phyloP scores from a whole-genome alignment of 2,329 filamentous ascomycete genomes.

The Fusarium sp. region DNA sequence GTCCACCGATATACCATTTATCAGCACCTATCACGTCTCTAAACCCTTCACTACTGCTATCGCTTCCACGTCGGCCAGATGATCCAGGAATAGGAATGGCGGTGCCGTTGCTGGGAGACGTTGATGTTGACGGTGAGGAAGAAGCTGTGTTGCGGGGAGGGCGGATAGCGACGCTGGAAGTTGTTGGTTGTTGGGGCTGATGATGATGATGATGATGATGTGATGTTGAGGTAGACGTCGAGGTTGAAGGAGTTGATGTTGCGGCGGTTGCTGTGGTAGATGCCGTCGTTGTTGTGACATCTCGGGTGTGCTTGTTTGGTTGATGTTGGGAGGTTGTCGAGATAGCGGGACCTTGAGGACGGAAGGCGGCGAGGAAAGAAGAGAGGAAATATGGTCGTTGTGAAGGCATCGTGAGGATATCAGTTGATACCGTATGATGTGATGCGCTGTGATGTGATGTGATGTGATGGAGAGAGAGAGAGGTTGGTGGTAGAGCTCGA shows the following conservation, averaged over 20 bases:
- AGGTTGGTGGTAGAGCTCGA: background rate
- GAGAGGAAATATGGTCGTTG: conserved; percentile 68
- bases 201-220: conserved; percentile 37
- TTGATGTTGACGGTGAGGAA: conserved; percentile 30
- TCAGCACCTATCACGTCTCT: conserved; percentile 77
- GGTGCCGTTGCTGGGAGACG: conserved; percentile 33
- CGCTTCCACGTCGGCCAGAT: conserved; percentile 72
- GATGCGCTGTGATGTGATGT: background rate
- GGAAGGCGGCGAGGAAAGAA: conserved; percentile 66
- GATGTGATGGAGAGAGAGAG: background rate
- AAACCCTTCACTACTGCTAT: conserved; percentile 81
- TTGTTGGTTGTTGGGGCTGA: conserved; percentile 37
- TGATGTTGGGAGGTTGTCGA: conserved; percentile 44
- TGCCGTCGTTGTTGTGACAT: conserved; percentile 39
- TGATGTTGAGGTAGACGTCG: conserved; percentile 35
- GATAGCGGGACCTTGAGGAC: conserved; percentile 54
- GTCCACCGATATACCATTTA: conserved; percentile 84
- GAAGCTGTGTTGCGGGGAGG: conserved; percentile 40
- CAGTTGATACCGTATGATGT: background rate
- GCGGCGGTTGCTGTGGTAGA: conserved; percentile 37
- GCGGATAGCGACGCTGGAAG: conserved; percentile 47
- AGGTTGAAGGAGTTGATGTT: conserved; percentile 38
- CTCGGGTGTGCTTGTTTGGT: conserved; percentile 52
- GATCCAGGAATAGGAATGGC: conserved; percentile 56
- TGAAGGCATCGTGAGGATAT: conserved; percentile 55